Conservation (phyloP, 371 early-diverging fungal species). For the Neoconidiobolus thromboides region DNA sequence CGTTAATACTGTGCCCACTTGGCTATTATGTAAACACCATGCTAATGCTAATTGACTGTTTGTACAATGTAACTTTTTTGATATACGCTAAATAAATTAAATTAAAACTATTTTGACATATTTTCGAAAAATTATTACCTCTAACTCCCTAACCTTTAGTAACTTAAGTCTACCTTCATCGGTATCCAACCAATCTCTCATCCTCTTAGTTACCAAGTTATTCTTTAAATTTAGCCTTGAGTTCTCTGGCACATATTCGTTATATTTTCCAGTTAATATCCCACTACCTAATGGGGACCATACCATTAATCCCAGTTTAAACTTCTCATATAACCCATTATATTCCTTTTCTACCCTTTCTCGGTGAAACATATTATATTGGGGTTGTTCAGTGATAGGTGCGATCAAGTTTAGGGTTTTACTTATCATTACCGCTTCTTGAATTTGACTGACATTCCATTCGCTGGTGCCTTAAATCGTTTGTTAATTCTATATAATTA, state of each 20-base stretch:
- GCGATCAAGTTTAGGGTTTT: conserved; percentile 39
- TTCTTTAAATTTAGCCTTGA: conserved; percentile 45
- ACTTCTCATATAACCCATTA: conserved; percentile 41
- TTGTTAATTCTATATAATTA: neutral
- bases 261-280: conserved; percentile 62
- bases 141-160: conserved; percentile 21
- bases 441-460: conserved; percentile 63
- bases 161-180: conserved; percentile 37
- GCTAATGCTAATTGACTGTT: conserved; percentile 62
- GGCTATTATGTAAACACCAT: conserved; percentile 49
- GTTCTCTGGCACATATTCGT: conserved; percentile 44
- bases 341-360: conserved; percentile 65
- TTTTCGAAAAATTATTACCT: conserved; percentile 1
- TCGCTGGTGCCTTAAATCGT: conserved; percentile 33
- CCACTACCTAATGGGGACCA: conserved; percentile 71
- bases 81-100: conserved; percentile 7
- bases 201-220: conserved; percentile 35
- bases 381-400: conserved; percentile 58
- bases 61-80: conserved; percentile 39
- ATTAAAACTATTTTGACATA: conserved; percentile 11
- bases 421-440: conserved; percentile 56
- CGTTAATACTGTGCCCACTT: conserved; percentile 16
- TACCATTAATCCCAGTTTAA: conserved; percentile 49
- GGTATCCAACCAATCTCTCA: conserved; percentile 32
- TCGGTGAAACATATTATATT: conserved; percentile 74